Percentiles rank a stretch among this genome's conserved stretches.
Evolutionary conservation across 2,329 filamentous ascomycete species (phyloP).

Genomic region (Epichloe bromicola): DNA sequence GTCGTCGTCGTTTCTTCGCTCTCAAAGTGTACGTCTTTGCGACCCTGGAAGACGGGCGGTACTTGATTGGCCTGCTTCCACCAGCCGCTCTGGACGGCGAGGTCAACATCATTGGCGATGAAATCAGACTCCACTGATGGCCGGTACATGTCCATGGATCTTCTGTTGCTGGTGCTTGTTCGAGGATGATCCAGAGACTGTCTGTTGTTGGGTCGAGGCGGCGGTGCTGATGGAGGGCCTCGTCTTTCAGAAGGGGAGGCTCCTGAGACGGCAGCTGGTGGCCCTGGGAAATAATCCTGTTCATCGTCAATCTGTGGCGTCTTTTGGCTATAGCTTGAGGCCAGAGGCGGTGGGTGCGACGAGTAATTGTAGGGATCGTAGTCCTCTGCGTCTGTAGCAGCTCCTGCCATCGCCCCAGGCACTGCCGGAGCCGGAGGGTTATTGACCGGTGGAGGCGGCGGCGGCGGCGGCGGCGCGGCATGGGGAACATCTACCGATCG

Average conservation of each 20-base stretch:
- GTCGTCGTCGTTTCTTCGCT: slow-evolving; percentile 62
- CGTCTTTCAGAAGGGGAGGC: slow-evolving; percentile 27
- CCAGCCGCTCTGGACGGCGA: slow-evolving; percentile 65
- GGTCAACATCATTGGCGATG: slow-evolving; percentile 78
- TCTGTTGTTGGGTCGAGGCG: slow-evolving; percentile 12
- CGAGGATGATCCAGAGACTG: slow-evolving; percentile 24
- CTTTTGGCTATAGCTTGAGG: slow-evolving; percentile 18
- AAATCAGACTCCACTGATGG: slow-evolving; percentile 68
- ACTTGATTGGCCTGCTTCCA: slow-evolving; percentile 72
- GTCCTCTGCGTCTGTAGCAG: slow-evolving; percentile 42
- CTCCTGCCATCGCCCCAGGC: background rate
- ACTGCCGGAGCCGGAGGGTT: slow-evolving; percentile 12
- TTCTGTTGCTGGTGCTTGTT: slow-evolving; percentile 28
- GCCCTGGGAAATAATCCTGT: slow-evolving; percentile 31
- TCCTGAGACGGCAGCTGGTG: slow-evolving; percentile 30
- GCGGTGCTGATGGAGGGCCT: slow-evolving; percentile 25
- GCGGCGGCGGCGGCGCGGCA: slow-evolving; percentile 52
- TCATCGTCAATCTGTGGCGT: slow-evolving; percentile 33
- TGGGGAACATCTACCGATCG: slow-evolving; percentile 60
- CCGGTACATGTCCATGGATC: slow-evolving; percentile 64
- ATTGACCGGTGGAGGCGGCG: slow-evolving; percentile 7
- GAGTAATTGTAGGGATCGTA: slow-evolving; percentile 56
- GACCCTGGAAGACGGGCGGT: slow-evolving; percentile 69
- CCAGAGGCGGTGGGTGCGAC: slow-evolving; percentile 15
- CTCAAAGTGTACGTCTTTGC: slow-evolving; percentile 74